Percentiles rank a stretch among this genome's conserved stretches.
These are phyloP conservation scores for Avicennia marina DNA, from an alignment of 257 asterid genomes.

Conservation along the genomic window DNA sequence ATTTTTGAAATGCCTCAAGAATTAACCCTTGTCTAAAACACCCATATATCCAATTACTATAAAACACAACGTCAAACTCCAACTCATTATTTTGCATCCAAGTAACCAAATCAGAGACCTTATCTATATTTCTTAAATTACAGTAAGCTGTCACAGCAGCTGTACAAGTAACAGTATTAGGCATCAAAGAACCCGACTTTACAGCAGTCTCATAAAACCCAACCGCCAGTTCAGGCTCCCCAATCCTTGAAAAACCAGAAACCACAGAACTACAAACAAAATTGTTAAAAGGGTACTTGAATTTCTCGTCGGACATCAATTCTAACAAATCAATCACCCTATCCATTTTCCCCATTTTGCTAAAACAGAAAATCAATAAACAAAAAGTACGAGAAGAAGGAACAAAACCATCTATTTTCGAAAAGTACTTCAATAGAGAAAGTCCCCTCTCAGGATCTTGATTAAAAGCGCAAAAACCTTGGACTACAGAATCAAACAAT, in stretches of 20 bases:
- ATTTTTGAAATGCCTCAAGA: slow-evolving; percentile 44
- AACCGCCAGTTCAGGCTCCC: slow-evolving; percentile 70
- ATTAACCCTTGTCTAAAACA: slow-evolving; percentile 48
- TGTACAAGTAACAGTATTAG: slow-evolving; percentile 59
- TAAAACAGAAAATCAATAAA: slow-evolving; percentile 42
- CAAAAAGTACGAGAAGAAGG: slow-evolving; percentile 69
- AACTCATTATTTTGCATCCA: slow-evolving; percentile 45
- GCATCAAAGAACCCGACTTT: slow-evolving; percentile 40
- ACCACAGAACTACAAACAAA: slow-evolving; percentile 73
- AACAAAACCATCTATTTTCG: slow-evolving; percentile 23
- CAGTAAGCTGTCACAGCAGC: slow-evolving; percentile 56
- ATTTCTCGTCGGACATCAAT: slow-evolving; percentile 47
- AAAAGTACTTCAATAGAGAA: slow-evolving; percentile 35
- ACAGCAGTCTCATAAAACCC: slow-evolving; percentile 66
- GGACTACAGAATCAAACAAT: slow-evolving; percentile 50
- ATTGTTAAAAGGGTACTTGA: slow-evolving; percentile 56
- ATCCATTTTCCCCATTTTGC: slow-evolving; percentile 52
- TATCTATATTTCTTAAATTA: slow-evolving; percentile 44
- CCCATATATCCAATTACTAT: slow-evolving; percentile 66
- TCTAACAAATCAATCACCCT: slow-evolving; percentile 58
- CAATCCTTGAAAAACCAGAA: slow-evolving; percentile 61
- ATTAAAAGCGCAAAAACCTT: slow-evolving; percentile 38
- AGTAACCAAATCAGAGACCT: slow-evolving; percentile 48
- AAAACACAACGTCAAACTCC: slow-evolving; percentile 58
- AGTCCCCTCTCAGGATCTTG: slow-evolving; percentile 59